phyloP scores from a whole-genome alignment of 2,329 filamentous ascomycete genomes.

The Cladosporium velox region DNA sequence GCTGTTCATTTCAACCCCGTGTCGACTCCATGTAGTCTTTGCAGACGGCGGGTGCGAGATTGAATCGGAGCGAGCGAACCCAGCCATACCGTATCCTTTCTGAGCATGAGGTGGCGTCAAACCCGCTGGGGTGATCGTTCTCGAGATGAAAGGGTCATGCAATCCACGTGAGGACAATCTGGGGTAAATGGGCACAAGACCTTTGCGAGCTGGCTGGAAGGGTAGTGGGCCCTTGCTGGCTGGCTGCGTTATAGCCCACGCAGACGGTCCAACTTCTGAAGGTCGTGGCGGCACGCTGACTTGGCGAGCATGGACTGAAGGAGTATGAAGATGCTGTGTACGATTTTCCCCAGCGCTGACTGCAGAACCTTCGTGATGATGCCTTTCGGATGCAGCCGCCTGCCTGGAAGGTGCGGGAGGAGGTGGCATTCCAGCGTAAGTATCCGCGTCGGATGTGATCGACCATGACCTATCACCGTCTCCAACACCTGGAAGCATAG shows the following conservation, averaged over 20 bases:
- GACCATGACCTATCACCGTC: not conserved
- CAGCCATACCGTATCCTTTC: not conserved
- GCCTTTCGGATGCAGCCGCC: not conserved
- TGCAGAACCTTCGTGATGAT: not conserved
- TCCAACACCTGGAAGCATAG: not conserved
- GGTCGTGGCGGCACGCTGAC: not conserved
- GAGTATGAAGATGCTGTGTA: conserved; percentile 4
- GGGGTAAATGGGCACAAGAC: not conserved
- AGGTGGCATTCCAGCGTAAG: not conserved
- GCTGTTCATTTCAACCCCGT: not conserved
- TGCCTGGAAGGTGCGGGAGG: not conserved
- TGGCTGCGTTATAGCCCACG: conserved; percentile 17
- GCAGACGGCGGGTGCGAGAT: not conserved
- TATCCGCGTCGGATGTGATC: not conserved
- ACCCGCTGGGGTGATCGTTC: not conserved
- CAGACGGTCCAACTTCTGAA: conserved; percentile 12
- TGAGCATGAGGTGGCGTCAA: not conserved
- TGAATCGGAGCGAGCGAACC: not conserved
- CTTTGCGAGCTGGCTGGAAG: conserved; percentile 19
- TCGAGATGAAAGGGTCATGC: conserved; percentile 2
- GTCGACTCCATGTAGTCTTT: not conserved
- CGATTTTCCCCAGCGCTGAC: not conserved
- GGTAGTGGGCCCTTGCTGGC: conserved; percentile 15
- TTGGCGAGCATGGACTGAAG: not conserved
- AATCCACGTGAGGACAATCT: not conserved